Evolutionary conservation across 2,329 filamentous ascomycete species (phyloP).

Genomic region (Phaeosphaeriaceae sp.): DNA sequence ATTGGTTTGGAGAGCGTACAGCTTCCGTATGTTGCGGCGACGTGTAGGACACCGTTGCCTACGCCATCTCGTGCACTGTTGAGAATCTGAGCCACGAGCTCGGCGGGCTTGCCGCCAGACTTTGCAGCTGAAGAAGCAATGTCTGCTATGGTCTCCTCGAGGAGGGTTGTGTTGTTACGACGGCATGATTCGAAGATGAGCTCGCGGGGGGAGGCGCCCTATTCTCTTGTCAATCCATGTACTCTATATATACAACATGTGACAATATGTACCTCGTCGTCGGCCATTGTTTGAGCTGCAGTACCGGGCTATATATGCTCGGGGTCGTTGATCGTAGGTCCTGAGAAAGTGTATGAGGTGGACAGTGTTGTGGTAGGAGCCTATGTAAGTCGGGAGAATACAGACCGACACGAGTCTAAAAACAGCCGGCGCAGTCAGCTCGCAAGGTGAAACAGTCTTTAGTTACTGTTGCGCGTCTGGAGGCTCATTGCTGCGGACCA

Average conservation of each 20-base stretch:
- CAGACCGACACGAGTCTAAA: not conserved
- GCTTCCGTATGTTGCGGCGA: constrained; percentile 85
- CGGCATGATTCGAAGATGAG: constrained; percentile 91
- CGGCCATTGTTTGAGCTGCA: constrained; percentile 38
- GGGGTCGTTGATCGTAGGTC: not conserved
- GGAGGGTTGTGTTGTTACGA: constrained; percentile 87
- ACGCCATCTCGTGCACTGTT: constrained; percentile 86
- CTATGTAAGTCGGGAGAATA: not conserved
- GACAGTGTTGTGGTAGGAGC: not conserved
- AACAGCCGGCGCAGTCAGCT: constrained; percentile 1
- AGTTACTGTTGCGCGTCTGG: constrained; percentile 20
- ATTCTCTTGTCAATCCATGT: constrained; percentile 20
- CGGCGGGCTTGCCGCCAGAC: constrained; percentile 60
- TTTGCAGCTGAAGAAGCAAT: constrained; percentile 56
- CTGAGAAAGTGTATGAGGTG: not conserved
- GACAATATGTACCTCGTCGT: constrained; percentile 37
- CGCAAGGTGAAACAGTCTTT: constrained; percentile 24
- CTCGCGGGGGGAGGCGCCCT: constrained; percentile 88
- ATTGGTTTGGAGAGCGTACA: constrained; percentile 65
- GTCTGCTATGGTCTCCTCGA: constrained; percentile 73
- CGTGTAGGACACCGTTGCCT: constrained; percentile 88
- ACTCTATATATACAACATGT: not conserved
- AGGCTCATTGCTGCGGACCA: constrained; percentile 19
- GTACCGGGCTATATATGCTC: not conserved
- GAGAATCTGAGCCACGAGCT: constrained; percentile 77